Evolutionary conservation across 768 basidiomycete genomes (phyloP), one percentile per base, ranked within the genome.

Genomic region (Chiua virens): DNA sequence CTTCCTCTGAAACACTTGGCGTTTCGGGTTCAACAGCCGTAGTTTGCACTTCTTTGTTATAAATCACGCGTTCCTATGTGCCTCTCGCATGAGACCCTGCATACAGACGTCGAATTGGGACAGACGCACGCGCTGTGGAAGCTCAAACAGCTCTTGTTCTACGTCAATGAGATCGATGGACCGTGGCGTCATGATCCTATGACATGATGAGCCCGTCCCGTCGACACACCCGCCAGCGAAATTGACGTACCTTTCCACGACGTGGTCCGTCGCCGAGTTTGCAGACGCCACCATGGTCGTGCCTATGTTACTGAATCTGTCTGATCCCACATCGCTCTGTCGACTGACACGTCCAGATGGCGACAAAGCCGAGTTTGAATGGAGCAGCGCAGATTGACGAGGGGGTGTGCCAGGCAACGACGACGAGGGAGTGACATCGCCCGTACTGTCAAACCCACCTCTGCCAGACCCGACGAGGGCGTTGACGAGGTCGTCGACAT

Each of bases 101-200:
- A 45, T 21, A 15, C 8, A 27, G 1, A 8, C 15, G 10, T 18
- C 18, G 11, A 44, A 34, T 8, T 4, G 14, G 39, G 13, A 36
- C 22, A 32, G 22, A 61, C 74, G 42, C 49, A 92, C 93, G 75
- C 88, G 92, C 61, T 87, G 84, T 3, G 93, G 93, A 11, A 94
- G 72, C 60, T 95, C 93, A 58, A 92, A 96, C 6, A 97, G 73
- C 63, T 97, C 94, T 62, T 92, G 86, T 56, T 93, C 89, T 17
- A 90, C 78, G 57, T 96, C 91, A 44, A 96, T 81, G n/a, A 93
- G 77, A 63, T 92, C 90, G 38, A 83, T 73, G 27, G 79, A 76
- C 38, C 87, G 78, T 11, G 86, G 83, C 5, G 79, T 83, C 61
- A 89, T 74, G 40, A 74, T 74, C 50, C 87, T 34, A 30, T 30